Evolutionary conservation across 208 protist genomes (phyloP).

Genomic region (Porcisia hertigi): DNA sequence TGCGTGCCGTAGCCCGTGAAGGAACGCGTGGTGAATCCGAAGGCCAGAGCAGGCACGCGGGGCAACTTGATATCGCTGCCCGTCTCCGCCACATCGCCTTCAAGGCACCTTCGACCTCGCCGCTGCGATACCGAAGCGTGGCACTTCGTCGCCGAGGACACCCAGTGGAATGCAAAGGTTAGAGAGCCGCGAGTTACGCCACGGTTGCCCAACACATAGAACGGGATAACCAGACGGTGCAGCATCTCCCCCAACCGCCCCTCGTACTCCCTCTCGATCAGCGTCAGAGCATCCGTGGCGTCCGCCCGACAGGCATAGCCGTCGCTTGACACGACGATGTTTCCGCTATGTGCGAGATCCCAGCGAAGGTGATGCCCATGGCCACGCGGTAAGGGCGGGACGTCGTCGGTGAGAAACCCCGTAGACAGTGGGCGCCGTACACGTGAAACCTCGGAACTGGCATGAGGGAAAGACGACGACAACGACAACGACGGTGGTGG

Average conservation of each 20-base stretch:
- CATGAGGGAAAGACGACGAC: neutral
- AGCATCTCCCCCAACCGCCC: conserved; percentile 7
- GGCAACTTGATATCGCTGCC: conserved; percentile 3
- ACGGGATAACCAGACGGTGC: conserved; percentile 41
- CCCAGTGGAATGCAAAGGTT: conserved; percentile 36
- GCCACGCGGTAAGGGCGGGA: neutral
- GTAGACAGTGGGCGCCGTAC: conserved; percentile 13
- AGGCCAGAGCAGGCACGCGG: conserved; percentile 32
- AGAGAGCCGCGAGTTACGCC: conserved; percentile 41
- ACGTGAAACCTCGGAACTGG: neutral
- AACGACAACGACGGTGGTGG: neutral
- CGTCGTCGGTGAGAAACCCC: neutral
- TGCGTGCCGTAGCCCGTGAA: conserved; percentile 33
- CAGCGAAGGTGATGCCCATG: conserved; percentile 33
- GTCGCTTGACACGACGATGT: conserved; percentile 56
- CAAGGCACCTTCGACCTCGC: neutral
- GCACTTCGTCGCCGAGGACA: neutral
- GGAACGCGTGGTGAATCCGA: conserved; percentile 27
- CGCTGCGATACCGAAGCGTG: neutral
- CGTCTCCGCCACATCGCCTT: neutral
- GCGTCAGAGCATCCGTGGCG: conserved; percentile 33
- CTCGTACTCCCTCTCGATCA: conserved; percentile 37
- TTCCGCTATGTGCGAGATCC: conserved; percentile 58
- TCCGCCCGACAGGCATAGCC: conserved; percentile 53
- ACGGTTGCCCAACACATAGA: conserved; percentile 52